phyloP scores from a whole-genome alignment of 805 yeast genomes.

The Pichia cephalocereana region DNA sequence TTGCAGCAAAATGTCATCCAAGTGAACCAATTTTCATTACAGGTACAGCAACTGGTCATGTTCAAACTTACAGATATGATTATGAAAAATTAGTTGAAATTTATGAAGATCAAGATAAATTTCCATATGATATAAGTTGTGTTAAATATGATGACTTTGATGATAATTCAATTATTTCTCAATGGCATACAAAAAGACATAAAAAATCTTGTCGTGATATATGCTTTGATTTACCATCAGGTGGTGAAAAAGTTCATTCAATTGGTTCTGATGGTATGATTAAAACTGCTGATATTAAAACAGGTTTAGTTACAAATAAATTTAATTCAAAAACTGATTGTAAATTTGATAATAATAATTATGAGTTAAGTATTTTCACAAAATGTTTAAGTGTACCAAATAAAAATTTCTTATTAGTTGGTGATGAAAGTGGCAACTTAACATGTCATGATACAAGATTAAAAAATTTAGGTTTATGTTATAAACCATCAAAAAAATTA shows the following conservation, averaged over 20 bases:
- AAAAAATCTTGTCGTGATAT: constrained; percentile 79
- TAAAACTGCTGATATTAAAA: constrained; percentile 59
- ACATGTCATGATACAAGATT: constrained; percentile 52
- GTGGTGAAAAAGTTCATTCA: constrained; percentile 52
- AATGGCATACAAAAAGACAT: constrained; percentile 87
- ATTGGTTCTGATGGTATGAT: constrained; percentile 75
- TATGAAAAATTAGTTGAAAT: constrained; percentile 33
- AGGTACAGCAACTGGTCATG: constrained; percentile 80
- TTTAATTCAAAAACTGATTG: constrained; percentile 14
- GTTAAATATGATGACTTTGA: constrained; percentile 21
- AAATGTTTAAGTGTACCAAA: constrained; percentile 37
- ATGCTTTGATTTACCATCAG: constrained; percentile 43
- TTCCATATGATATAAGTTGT: constrained; percentile 20
- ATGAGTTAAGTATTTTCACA: constrained; percentile 23
- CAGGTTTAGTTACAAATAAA: constrained; percentile 70
- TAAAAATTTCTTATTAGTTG: constrained; percentile 43
- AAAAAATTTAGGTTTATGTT: constrained; percentile 32
- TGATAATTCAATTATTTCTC: constrained; percentile 23
- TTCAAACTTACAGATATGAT: constrained; percentile 53
- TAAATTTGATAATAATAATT: not conserved
- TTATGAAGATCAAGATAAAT: constrained; percentile 21
- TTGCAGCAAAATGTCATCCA: constrained; percentile 75
- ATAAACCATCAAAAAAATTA: constrained; percentile 36
- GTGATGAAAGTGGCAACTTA: constrained; percentile 65
- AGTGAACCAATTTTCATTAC: constrained; percentile 48